A percentile compares a stretch with the other conserved stretches of the same genome.
Conservation (phyloP, 176 grass and related monocot species). For the sorghum (Sorghum bicolor) region Sorghum_bicolor_NCBIv3 NC_012870.2:31903501-31904000, state of each 20-base stretch:
- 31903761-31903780: neutral
- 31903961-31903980: slow-evolving; percentile 4
- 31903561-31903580: neutral
- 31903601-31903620: neutral
- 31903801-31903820: neutral
- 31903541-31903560: neutral
- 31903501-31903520: neutral
- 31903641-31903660: neutral
- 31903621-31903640: neutral
- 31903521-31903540: neutral
- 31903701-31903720: neutral
- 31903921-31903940: neutral
- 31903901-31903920: neutral
- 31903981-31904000: neutral
- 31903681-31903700: neutral
- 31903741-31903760: neutral
- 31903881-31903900: neutral
- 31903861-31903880: neutral
- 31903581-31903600: neutral
- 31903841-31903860: neutral
- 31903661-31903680: neutral
- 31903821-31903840: neutral
- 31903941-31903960: neutral
- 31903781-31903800: neutral
- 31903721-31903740: neutral